Conservation (phyloP, 192 early-diverging fungal species). For the Ambispora gerdemannii region DNA sequence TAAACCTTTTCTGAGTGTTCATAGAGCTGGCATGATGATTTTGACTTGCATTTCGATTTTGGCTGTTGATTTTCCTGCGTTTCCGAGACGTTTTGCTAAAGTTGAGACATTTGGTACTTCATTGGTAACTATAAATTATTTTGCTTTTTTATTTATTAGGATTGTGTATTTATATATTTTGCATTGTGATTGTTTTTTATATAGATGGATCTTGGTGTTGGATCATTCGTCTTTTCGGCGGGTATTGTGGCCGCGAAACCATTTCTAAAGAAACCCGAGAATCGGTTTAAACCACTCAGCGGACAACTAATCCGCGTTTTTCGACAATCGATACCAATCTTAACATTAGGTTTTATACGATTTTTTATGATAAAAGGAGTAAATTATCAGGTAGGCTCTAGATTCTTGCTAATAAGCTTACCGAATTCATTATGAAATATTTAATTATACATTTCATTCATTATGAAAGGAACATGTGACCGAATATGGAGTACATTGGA, state of each 20-base stretch:
- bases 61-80: slow-evolving; percentile 90
- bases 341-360: slow-evolving; percentile 73
- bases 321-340: slow-evolving; percentile 59
- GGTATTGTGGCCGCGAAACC: slow-evolving; percentile 75
- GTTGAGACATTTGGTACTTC: slow-evolving; percentile 88
- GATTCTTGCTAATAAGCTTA: background rate
- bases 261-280: slow-evolving; percentile 44
- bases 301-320: slow-evolving; percentile 43
- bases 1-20: slow-evolving; percentile 62
- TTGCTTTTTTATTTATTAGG: background rate
- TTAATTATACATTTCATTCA: background rate
- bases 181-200: background rate
- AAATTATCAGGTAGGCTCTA: slow-evolving; percentile 72
- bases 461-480: slow-evolving; percentile 70
- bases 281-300: slow-evolving; percentile 30
- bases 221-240: slow-evolving; percentile 88
- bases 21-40: slow-evolving; percentile 75
- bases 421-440: background rate
- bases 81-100: slow-evolving; percentile 88
- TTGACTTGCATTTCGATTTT: slow-evolving; percentile 83
- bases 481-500: slow-evolving; percentile 98
- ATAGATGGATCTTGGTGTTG: slow-evolving; percentile 94
- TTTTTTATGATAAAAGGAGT: slow-evolving; percentile 70
- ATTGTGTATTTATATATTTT: too few species aligned
- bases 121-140: slow-evolving; percentile 49